phyloP scores from a whole-genome alignment of 1,139 yeast species.

The Sugiyamaella novakii region DNA sequence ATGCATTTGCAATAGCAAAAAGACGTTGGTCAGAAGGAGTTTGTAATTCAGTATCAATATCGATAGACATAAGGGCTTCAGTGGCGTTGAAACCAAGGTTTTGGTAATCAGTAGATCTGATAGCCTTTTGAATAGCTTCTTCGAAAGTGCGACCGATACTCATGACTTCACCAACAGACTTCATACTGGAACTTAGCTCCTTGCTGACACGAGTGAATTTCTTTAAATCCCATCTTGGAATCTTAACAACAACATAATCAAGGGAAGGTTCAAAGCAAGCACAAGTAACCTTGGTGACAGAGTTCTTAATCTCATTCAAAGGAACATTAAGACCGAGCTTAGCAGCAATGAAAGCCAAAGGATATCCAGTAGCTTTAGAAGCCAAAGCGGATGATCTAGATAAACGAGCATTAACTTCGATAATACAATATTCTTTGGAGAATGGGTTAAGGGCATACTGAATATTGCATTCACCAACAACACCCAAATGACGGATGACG shows the following conservation, averaged over 20 bases:
- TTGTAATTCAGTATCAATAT: slow-evolving; percentile 85
- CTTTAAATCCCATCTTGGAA: slow-evolving; percentile 98
- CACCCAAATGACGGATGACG: slow-evolving; percentile 96
- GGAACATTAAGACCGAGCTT: slow-evolving; percentile 94
- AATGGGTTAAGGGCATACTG: slow-evolving; percentile 96
- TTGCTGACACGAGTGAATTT: slow-evolving; percentile 93
- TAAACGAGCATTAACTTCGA: slow-evolving; percentile 96
- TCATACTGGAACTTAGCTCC: slow-evolving; percentile 90
- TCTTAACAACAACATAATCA: slow-evolving; percentile 96
- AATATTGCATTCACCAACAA: slow-evolving; percentile 98
- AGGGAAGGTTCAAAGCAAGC: slow-evolving; percentile 98
- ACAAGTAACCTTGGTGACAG: slow-evolving; percentile 92
- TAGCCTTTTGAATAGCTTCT: slow-evolving; percentile 97
- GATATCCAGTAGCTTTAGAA: slow-evolving; percentile 98
- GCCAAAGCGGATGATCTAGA: slow-evolving; percentile 98
- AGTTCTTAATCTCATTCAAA: slow-evolving; percentile 86
- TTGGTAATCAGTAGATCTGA: slow-evolving; percentile 92
- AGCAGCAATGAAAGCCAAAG: slow-evolving; percentile 97
- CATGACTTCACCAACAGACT: slow-evolving; percentile 99
- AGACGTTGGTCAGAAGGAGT: slow-evolving; percentile 97
- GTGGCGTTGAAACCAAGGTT: slow-evolving; percentile 92
- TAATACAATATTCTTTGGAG: slow-evolving; percentile 93
- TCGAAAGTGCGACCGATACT: slow-evolving; percentile 96
- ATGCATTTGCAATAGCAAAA: slow-evolving; percentile 94
- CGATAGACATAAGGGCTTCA: slow-evolving; percentile 83